These are phyloP conservation scores for Colletotrichum liaoningense DNA, from an alignment of 2,329 filamentous ascomycete genomes.

Conservation along the genomic window DNA sequence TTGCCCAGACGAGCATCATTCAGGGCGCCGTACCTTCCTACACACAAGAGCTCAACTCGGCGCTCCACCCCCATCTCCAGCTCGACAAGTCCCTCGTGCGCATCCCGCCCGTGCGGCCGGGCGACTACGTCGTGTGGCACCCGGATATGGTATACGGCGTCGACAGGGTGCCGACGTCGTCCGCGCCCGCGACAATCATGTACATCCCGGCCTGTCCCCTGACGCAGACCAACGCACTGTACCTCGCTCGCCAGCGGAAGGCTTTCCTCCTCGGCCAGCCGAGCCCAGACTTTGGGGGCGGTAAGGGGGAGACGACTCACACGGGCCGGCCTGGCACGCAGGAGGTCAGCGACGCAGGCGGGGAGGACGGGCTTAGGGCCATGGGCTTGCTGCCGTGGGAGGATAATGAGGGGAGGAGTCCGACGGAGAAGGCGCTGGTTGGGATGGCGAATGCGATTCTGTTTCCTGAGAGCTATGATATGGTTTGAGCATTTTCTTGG, in stretches of 20 bases:
- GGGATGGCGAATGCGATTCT: slow-evolving; percentile 53
- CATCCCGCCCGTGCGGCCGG: slow-evolving; percentile 75
- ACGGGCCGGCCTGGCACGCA: slow-evolving; percentile 48
- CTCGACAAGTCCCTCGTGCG: slow-evolving; percentile 76
- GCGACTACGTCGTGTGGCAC: slow-evolving; percentile 83
- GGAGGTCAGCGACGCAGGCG: slow-evolving; percentile 53
- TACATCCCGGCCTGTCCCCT: slow-evolving; percentile 57
- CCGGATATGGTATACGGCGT: slow-evolving; percentile 78
- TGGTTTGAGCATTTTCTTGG: slow-evolving; percentile 24
- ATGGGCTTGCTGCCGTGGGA: slow-evolving; percentile 56
- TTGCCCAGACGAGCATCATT: slow-evolving; percentile 60
- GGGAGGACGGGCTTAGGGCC: slow-evolving; percentile 51
- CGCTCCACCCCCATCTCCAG: slow-evolving; percentile 79
- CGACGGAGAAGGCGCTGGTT: slow-evolving; percentile 48
- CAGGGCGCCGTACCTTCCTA: slow-evolving; percentile 78
- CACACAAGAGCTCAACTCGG: slow-evolving; percentile 75
- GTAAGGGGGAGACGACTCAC: slow-evolving; percentile 48
- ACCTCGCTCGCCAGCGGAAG: slow-evolving; percentile 65
- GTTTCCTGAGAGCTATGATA: slow-evolving; percentile 53
- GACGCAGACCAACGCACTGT: slow-evolving; percentile 68
- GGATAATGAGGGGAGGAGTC: slow-evolving; percentile 46
- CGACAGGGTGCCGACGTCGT: slow-evolving; percentile 55
- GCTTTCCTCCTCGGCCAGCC: slow-evolving; percentile 54
- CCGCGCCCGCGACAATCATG: slow-evolving; percentile 44
- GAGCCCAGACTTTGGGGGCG: slow-evolving; percentile 52